These are phyloP conservation scores for Chytriomyces confervae DNA, from an alignment of 192 early-diverging fungal genomes.

Conservation along the genomic window DNA sequence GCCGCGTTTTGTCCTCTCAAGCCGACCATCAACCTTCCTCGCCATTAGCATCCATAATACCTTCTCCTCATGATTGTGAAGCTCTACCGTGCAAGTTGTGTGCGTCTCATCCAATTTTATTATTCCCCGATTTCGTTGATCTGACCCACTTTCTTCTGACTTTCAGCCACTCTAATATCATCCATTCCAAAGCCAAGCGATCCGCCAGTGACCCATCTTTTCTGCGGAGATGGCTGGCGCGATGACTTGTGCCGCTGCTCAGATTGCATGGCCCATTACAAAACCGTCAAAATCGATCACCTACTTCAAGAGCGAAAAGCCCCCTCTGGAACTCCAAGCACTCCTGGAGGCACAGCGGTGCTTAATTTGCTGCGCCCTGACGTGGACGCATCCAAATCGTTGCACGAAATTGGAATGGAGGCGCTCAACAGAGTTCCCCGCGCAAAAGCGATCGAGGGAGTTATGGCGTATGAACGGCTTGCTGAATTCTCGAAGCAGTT, in stretches of 20 bases:
- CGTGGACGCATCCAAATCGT: constrained; percentile 65
- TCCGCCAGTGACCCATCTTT: constrained; percentile 56
- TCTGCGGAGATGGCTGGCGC: constrained; percentile 77
- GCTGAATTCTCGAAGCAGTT: constrained; percentile 71
- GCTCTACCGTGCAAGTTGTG: constrained; percentile 9
- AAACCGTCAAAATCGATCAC: constrained; percentile 57
- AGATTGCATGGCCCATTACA: constrained; percentile 51
- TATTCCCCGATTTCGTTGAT: neutral
- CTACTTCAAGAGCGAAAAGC: neutral
- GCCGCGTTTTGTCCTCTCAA: neutral
- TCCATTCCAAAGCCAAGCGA: neutral
- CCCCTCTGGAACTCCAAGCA: neutral
- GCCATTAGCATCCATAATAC: no score
- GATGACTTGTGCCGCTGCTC: constrained; percentile 72
- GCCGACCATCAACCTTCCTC: neutral
- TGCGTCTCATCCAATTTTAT: neutral
- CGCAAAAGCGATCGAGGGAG: constrained; percentile 75
- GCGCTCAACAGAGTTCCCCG: constrained; percentile 74
- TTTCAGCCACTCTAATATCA: neutral
- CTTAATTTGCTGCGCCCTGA: constrained; percentile 54
- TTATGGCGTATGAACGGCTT: constrained; percentile 75
- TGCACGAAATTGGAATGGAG: constrained; percentile 80
- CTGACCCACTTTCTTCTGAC: neutral
- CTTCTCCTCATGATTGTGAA: no score
- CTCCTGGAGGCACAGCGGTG: neutral